Percentiles rank a stretch among this genome's conserved stretches.
These are phyloP conservation scores for Apiospora marii DNA, from an alignment of 2,329 filamentous ascomycete genomes.

Conservation along the genomic window DNA sequence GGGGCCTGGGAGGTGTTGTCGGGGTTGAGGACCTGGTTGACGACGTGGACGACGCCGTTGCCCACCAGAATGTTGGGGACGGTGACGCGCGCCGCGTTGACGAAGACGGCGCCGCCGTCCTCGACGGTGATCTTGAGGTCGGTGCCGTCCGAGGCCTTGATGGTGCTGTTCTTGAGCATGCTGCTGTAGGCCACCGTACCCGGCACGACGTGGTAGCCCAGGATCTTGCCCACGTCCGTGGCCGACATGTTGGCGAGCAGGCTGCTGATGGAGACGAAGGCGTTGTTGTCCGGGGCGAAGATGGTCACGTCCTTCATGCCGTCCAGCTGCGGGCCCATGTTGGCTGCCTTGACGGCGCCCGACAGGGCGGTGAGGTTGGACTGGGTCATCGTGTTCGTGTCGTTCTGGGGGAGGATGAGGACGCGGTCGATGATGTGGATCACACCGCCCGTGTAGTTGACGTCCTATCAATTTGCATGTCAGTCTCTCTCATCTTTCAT, in stretches of 20 bases:
- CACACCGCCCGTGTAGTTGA: constrained; percentile 62
- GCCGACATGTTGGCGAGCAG: constrained; percentile 55
- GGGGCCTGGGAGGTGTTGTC: constrained; percentile 54
- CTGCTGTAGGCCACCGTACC: constrained; percentile 61
- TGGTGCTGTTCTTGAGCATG: constrained; percentile 40
- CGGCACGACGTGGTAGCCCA: constrained; percentile 71
- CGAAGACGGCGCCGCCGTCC: constrained; percentile 50
- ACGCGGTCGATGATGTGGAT: constrained; percentile 61
- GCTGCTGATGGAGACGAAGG: constrained; percentile 65
- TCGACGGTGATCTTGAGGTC: constrained; percentile 52
- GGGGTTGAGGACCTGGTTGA: constrained; percentile 68
- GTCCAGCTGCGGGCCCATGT: constrained; percentile 52
- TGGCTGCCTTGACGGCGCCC: constrained; percentile 53
- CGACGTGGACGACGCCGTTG: constrained; percentile 65
- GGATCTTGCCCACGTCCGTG: constrained; percentile 57
- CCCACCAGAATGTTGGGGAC: constrained; percentile 56
- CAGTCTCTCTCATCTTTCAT: neutral
- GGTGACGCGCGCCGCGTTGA: constrained; percentile 59
- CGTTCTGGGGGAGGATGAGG: constrained; percentile 53
- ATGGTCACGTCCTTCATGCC: constrained; percentile 61
- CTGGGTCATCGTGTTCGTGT: constrained; percentile 49
- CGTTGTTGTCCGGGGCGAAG: constrained; percentile 68
- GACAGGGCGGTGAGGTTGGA: constrained; percentile 55
- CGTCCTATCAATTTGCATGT: constrained; percentile 45
- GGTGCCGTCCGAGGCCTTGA: constrained; percentile 54